Base-by-base conservation (phyloP, 495 filamentous ascomycete species). In the Podospora fimiseda region DNA sequence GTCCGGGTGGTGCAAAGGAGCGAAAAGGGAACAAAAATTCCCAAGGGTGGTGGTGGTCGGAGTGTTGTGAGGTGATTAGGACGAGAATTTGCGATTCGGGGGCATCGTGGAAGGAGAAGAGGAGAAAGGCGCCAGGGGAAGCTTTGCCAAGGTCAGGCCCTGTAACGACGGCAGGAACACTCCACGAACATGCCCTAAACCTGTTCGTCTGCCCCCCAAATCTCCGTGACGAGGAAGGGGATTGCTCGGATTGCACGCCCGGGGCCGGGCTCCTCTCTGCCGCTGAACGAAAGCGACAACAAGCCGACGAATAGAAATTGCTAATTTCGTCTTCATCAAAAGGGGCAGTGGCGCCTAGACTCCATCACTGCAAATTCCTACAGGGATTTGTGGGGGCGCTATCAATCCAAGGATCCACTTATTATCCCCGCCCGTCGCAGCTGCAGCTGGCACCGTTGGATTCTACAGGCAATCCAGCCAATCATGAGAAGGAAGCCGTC, bases 311-410 rank as follows among this genome's bases (percentile, higher is more conserved):
- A 65, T 68, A 55, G 56, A 60, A 65, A 61, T 62, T 62, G 63
- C 64, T 64, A 59, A 68, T 68, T 60, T 65, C 56, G 58, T 53
- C 58, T 60, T 51, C 56, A 64, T 61, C 57, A 66, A 65, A 63
- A 56, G 54, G 62, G 60, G 58, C 14, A 36, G 46, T 38, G 50
- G 38, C 50, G 49, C 46, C 44, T 42, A 43, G 43, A 15, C 23
- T 18, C 44, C 15, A 15, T 16, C 15, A 11, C 30, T 9, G 44
- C 40, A 41, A 57, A 27, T 37, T 36, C 46, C 22, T 14, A 15
- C 52, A 55, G 53, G 60, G 58, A 14, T 46, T 13, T 5, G 13
- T 11, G 27, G 11, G 27, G 27, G 27, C n/a, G 48, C 8, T 44
- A 2, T 6, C 16, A 14, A 14, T n/a, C 36, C 41, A 33, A 13